Evolutionary conservation across 1,284 basidiomycete species (phyloP).

Genomic region (Veloporphyrellus conicus): DNA sequence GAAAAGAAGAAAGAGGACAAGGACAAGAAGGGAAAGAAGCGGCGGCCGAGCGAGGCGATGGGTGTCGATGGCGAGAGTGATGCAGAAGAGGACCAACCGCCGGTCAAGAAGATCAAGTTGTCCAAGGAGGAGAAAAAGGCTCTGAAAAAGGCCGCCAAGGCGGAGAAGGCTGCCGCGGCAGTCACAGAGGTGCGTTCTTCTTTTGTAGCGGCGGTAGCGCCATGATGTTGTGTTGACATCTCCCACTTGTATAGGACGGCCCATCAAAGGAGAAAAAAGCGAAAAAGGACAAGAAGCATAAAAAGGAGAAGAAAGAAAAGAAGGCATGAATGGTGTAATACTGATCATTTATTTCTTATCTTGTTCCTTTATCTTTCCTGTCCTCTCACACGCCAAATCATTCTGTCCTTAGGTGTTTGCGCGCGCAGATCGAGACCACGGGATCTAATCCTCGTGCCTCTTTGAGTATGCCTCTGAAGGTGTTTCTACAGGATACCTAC

Average conservation of each 20-base stretch:
- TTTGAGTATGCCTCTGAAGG: too few species aligned
- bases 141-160: conserved; percentile 73
- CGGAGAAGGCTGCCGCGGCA: conserved; percentile 39
- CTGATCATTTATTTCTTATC: too few species aligned
- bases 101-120: conserved; percentile 67
- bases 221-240: conserved; percentile 12
- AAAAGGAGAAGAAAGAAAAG: conserved; percentile 44
- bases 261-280: conserved; percentile 43
- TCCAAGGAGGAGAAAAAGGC: conserved; percentile 82
- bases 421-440: too few species aligned
- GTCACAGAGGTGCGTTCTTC: conserved; percentile 35
- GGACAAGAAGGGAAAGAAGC: conserved; percentile 33
- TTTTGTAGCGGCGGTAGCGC: too few species aligned
- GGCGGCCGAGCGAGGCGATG: conserved; percentile 59
- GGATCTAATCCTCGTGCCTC: too few species aligned
- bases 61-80: conserved; percentile 55
- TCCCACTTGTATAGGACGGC: conserved; percentile 23
- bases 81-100: conserved; percentile 51
- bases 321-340: conserved; percentile 34
- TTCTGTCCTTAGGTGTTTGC: too few species aligned
- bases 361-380: too few species aligned
- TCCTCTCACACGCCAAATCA: too few species aligned
- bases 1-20: not conserved
- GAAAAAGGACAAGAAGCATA: conserved; percentile 41
- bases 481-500: too few species aligned